Base-by-base conservation (phyloP, 805 yeast genomes). In the Kluyveromyces siamensis region DNA sequence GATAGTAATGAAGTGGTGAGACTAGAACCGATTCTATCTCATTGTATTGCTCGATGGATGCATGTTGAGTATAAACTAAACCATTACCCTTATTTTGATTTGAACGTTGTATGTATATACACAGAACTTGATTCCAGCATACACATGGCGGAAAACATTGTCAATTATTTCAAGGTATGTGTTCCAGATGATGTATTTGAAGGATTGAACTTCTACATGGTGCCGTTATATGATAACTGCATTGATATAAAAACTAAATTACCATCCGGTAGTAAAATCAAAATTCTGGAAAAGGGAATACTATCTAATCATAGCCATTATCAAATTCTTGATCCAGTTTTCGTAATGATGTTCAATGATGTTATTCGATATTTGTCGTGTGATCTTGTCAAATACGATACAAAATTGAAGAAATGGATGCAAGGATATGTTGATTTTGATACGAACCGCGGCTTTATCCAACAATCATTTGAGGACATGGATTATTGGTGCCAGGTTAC, bases 1-100 rank as follows among this genome's bases (percentile, higher is more conserved):
- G 14, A 11, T 16, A 14, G n/a, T 7, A 43, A 43, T 43, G 45
- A 43, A 25, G 39, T 43, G 6, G 19, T 2, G 10, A 43, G n/a
- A 19, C 44, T 30, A 14, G 56, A 56, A 17, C 57, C 59, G 2
- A 40, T 54, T 16, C 37, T 57, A 41, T 55, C 58, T 14, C 58
- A 53, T 21, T 56, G 62, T 41, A 68, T 91, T 49, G 96, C 96
- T 0, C 70, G 90, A 48, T 85, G 87, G 66, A 67, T 90, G 17
- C 66, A 87, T 48, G 82, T 80, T 8, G 83, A 85, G 61, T 85
- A 83, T 61, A 80, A 81, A 63, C 67, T 81, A 55, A 81, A 82
- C 53, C 68, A 76, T 40, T 84, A 79, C 56, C 91, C 90, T 0
- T 81, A 82, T 58, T 72, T 75, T 40, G 89, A 86, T 59, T 69